These are phyloP conservation scores for Colletotrichum trifolii DNA, from an alignment of 2,329 filamentous ascomycete genomes.

Conservation along the genomic window DNA sequence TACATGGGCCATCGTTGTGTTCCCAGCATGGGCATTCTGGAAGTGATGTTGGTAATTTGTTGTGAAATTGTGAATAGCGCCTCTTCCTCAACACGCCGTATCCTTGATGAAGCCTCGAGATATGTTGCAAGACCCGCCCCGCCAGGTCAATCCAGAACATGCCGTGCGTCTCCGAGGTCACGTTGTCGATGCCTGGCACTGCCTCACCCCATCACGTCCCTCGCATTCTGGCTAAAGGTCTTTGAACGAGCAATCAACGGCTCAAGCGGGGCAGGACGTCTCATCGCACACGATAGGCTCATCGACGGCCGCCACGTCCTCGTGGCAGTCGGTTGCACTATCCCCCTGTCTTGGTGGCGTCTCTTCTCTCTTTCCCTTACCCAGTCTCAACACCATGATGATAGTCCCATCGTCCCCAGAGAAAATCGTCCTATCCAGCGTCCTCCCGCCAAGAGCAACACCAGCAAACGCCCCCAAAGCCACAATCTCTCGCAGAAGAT, in stretches of 20 bases:
- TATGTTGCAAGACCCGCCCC: accelerated
- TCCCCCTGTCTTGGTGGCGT: no score
- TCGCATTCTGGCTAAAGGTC: constrained; percentile 36
- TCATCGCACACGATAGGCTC: constrained; percentile 6
- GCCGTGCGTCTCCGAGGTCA: neutral
- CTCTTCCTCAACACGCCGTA: no score
- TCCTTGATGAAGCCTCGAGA: no score
- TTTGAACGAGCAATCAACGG: constrained; percentile 3
- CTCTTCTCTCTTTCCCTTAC: no score
- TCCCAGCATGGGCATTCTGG: no score
- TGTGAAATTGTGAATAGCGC: no score
- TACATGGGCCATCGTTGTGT: no score
- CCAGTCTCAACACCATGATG: neutral
- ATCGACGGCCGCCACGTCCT: neutral
- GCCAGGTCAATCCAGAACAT: neutral
- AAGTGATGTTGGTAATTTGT: no score
- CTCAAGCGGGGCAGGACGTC: constrained; percentile 8
- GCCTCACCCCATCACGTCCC: constrained; percentile 7
- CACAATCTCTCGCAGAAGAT: neutral
- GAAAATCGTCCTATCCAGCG: neutral
- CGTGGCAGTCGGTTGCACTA: no score
- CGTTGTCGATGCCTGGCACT: constrained; percentile 6
- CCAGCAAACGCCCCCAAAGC: constrained; percentile 11
- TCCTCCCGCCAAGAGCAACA: neutral
- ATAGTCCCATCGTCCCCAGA: neutral